Base-by-base conservation (phyloP, 305 asterid genomes). In the Fraxinus nigra region DNA sequence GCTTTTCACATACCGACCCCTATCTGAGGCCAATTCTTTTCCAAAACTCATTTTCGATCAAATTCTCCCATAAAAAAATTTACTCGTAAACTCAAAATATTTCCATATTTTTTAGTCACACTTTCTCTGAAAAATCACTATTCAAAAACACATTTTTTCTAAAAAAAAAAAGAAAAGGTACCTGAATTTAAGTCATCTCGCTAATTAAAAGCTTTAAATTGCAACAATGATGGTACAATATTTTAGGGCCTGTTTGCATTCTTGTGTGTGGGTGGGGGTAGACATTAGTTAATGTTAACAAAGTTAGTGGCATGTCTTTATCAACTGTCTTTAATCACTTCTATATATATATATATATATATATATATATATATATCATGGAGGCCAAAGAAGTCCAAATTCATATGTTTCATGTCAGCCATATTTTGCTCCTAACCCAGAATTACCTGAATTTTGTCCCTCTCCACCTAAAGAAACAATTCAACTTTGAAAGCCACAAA, bases 331-430 rank as follows among this genome's bases (percentile, higher is more conserved):
- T 85, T 81, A 85, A 61, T 88, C 48, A 38, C 14, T 38, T 38
- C 48, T 38, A 7, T 38, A 38, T 38, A 38, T 38, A 9, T 38
- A 37, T 37, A 37, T 7, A 5, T 35, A 38, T 38, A 38, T 38
- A 9, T 38, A 7, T 38, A 38, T 38, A 38, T 38, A 9, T 38
- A 37, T 37, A 37, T 7, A 5, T 35, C 43, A 8, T 54, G 90
- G 86, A 94, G 88, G 95, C 96, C 96, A 94, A 94, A 90, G 87
- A 81, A 82, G 89, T 86, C 82, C 84, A 83, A 81, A 82, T 76
- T 75, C 84, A 82, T 61, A 76, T 82, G 84, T 34, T 34, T 34
- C 1, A 34, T 34, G 37, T 34, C 37, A 34, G 37, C 37, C 7
- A 34, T 34, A 34, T 5, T 34, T 34, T 34, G 37, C 76, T 87